Conservation (phyloP, 169 alveolate genomes). For the Cryptosporidium meleagridis region DNA sequence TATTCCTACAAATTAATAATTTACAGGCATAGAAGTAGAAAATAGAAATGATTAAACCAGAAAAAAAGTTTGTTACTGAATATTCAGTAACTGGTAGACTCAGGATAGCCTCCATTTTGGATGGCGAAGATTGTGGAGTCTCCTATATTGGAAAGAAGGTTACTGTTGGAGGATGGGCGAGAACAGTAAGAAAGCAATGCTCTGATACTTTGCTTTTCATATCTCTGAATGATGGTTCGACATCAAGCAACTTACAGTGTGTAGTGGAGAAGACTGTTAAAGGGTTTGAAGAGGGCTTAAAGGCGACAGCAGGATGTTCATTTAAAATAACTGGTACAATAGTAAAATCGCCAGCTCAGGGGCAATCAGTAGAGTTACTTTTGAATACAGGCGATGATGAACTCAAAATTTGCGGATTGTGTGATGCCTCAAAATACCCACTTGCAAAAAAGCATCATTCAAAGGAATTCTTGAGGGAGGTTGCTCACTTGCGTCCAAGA, state of each 20-base stretch:
- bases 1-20: not conserved
- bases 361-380: slow-evolving; percentile 88
- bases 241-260: slow-evolving; percentile 90
- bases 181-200: slow-evolving; percentile 92
- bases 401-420: slow-evolving; percentile 85
- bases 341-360: slow-evolving; percentile 92
- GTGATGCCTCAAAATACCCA: slow-evolving; percentile 94
- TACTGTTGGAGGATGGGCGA: slow-evolving; percentile 96
- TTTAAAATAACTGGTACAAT: slow-evolving; percentile 89
- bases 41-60: slow-evolving; percentile 9
- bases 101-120: slow-evolving; percentile 62
- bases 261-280: slow-evolving; percentile 89
- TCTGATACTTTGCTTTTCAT: slow-evolving; percentile 93
- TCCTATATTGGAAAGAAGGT: slow-evolving; percentile 74
- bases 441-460: slow-evolving; percentile 94
- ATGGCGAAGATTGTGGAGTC: slow-evolving; percentile 39
- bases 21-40: not conserved
- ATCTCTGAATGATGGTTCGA: slow-evolving; percentile 95
- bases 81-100: slow-evolving; percentile 43
- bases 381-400: slow-evolving; percentile 76
- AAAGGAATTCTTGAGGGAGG: slow-evolving; percentile 93
- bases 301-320: slow-evolving; percentile 87
- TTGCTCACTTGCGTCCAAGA: slow-evolving; percentile 98
- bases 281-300: slow-evolving; percentile 83
- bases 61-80: not conserved